phyloP scores from a whole-genome alignment of 2,329 filamentous ascomycete species.

The Verticillium nonalfalfae region DNA sequence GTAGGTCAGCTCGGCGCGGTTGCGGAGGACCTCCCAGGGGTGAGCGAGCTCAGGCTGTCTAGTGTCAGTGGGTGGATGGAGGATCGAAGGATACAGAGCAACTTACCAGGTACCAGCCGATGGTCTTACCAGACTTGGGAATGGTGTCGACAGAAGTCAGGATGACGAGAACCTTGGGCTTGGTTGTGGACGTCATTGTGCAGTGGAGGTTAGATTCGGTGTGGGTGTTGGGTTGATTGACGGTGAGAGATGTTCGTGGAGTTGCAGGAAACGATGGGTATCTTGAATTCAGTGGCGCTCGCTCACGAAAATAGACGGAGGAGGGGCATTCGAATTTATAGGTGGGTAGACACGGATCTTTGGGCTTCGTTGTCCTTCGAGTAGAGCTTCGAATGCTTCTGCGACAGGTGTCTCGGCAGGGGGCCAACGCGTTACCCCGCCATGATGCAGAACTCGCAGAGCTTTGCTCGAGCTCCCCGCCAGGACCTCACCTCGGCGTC shows the following conservation, averaged over 20 bases:
- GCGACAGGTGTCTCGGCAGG: background rate
- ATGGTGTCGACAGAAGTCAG: slow-evolving; percentile 57
- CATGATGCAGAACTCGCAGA: background rate
- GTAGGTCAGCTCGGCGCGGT: slow-evolving; percentile 44
- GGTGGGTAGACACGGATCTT: background rate
- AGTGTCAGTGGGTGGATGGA: background rate
- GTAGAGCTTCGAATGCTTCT: background rate
- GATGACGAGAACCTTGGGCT: slow-evolving; percentile 61
- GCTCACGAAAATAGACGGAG: background rate
- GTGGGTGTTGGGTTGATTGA: background rate
- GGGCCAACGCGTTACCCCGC: background rate
- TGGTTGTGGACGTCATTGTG: slow-evolving; percentile 28
- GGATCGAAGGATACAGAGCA: background rate
- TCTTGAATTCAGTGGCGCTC: background rate
- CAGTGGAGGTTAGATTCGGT: background rate
- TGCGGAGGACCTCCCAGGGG: slow-evolving; percentile 50
- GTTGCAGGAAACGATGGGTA: background rate
- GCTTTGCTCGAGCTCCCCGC: background rate
- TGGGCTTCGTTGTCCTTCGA: background rate
- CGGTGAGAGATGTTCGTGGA: background rate
- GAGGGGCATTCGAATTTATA: background rate
- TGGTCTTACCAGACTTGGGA: slow-evolving; percentile 43
- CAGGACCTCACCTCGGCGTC: background rate
- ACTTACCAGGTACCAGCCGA: slow-evolving; percentile 65
- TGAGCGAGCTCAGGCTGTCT: slow-evolving; percentile 56